Conservation (phyloP, 192 early-diverging fungal genomes). For the Globomyces pollinis-pini region DNA sequence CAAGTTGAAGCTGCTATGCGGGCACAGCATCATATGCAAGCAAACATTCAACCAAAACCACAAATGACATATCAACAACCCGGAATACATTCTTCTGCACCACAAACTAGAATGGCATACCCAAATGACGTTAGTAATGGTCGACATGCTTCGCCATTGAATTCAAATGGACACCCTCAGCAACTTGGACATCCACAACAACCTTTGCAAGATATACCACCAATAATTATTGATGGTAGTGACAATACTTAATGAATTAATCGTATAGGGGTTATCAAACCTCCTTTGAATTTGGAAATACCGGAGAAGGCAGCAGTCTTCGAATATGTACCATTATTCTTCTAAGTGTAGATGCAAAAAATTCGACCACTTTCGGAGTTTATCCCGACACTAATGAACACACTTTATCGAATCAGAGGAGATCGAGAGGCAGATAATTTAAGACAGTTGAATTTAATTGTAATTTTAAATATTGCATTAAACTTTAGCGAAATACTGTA, state of each 20-base stretch:
- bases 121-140: not conserved
- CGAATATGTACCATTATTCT: not conserved
- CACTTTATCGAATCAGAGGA: not conserved
- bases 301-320: not conserved
- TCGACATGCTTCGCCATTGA: not conserved
- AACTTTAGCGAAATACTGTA: not conserved
- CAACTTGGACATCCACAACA: not conserved
- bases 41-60: not conserved
- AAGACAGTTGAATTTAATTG: not conserved
- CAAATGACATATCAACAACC: slow-evolving; percentile 12
- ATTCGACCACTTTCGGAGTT: not conserved
- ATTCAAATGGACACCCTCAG: not conserved
- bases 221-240: too few relatives aligned
- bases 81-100: slow-evolving; percentile 19
- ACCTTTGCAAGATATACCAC: too few relatives aligned
- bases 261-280: too few relatives aligned
- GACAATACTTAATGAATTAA: too few relatives aligned
- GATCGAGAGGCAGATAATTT: slow-evolving; percentile 2
- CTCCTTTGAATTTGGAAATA: not conserved
- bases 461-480: not conserved
- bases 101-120: slow-evolving; percentile 4
- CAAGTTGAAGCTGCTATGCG: slow-evolving; percentile 10
- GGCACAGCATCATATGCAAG: slow-evolving; percentile 18
- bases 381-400: slow-evolving; percentile 1
- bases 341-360: not conserved